A percentile compares a stretch with the other conserved stretches of the same genome.
phyloP scores from a whole-genome alignment of 352 stramenopile species.

The Phytophthora cactorum region DNA sequence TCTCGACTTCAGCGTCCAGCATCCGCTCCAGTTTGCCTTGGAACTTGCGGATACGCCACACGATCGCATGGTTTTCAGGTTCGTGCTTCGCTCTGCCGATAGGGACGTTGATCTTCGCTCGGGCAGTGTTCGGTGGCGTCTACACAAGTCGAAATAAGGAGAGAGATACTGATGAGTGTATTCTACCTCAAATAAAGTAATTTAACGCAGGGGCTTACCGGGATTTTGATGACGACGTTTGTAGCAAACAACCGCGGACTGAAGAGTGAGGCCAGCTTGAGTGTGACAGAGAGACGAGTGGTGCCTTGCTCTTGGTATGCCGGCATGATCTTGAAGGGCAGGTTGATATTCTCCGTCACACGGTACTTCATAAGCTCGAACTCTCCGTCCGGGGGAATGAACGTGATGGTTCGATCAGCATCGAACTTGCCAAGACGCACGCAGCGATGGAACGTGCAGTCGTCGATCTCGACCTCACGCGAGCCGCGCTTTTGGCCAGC shows the following conservation, averaged over 20 bases:
- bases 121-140: conserved; percentile 96
- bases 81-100: conserved; percentile 98
- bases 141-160: conserved; percentile 13
- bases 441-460: conserved; percentile 99
- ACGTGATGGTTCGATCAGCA: conserved; percentile 96
- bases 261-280: conserved; percentile 95
- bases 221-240: conserved; percentile 97
- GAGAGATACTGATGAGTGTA: neutral
- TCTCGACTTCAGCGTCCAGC: conserved; percentile 96
- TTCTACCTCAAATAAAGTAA: neutral
- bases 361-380: conserved; percentile 99
- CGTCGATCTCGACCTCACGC: conserved; percentile 93
- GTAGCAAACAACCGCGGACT: conserved; percentile 96
- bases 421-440: conserved; percentile 98
- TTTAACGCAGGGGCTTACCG: conserved; percentile 42
- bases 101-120: conserved; percentile 95
- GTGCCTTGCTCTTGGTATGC: conserved; percentile 95
- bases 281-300: conserved; percentile 76
- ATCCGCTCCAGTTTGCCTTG: conserved; percentile 95
- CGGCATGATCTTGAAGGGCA: conserved; percentile 98
- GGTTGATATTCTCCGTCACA: conserved; percentile 97
- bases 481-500: conserved; percentile 75
- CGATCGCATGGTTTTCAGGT: conserved; percentile 97
- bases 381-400: conserved; percentile 98
- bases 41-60: conserved; percentile 98